Evolutionary conservation across 768 basidiomycete species (phyloP).

Genomic region (Lentinula raphanica): DNA sequence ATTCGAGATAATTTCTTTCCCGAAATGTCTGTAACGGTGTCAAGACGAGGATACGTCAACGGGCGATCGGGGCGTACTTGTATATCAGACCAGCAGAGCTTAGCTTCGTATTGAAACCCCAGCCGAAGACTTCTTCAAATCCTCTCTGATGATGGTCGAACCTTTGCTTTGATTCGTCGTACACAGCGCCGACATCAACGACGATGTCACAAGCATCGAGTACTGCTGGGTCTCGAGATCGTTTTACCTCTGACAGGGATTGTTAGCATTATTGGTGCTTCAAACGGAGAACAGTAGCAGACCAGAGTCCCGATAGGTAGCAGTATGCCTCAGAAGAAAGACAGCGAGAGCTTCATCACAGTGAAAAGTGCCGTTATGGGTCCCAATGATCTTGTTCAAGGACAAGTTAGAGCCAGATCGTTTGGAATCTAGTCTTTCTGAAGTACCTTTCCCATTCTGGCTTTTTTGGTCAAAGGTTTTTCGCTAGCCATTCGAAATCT

Average conservation of each 20-base stretch:
- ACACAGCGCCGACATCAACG: slow-evolving; percentile 92
- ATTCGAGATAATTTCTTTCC: slow-evolving; percentile 75
- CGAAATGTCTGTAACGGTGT: slow-evolving; percentile 64
- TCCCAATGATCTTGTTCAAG: slow-evolving; percentile 62
- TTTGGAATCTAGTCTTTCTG: background rate
- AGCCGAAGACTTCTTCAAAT: slow-evolving; percentile 85
- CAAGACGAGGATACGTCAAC: background rate
- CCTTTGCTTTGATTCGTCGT: slow-evolving; percentile 69
- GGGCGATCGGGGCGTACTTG: slow-evolving; percentile 55
- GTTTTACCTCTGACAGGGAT: slow-evolving; percentile 50
- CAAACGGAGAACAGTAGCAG: slow-evolving; percentile 12
- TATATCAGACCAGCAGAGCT: slow-evolving; percentile 92
- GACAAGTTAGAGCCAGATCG: background rate
- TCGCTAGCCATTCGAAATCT: background rate
- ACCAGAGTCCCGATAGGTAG: slow-evolving; percentile 74
- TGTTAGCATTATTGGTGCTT: background rate
- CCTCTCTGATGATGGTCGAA: slow-evolving; percentile 98
- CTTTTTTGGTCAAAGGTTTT: background rate
- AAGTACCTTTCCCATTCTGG: background rate
- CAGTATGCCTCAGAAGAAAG: slow-evolving; percentile 77
- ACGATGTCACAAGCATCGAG: slow-evolving; percentile 87
- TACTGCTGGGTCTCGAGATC: slow-evolving; percentile 65
- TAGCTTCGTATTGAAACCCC: slow-evolving; percentile 84
- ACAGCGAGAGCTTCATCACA: slow-evolving; percentile 96
- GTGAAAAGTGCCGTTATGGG: slow-evolving; percentile 94